These are phyloP conservation scores for Candida andamanensis DNA, from an alignment of 805 yeast genomes.

Conservation along the genomic window DNA sequence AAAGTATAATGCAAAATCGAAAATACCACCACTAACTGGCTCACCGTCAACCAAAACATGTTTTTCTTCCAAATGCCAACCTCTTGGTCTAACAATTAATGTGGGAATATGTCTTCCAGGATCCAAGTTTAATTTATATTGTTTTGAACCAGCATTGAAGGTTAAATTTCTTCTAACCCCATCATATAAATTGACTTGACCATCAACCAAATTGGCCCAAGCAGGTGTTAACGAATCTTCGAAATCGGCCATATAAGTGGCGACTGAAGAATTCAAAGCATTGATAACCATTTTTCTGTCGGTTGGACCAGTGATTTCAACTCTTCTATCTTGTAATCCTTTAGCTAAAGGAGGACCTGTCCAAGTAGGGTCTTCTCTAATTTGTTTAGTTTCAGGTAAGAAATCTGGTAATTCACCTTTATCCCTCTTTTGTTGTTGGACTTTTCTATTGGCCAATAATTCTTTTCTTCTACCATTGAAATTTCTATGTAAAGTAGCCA, in stretches of 20 bases:
- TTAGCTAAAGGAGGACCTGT: constrained; percentile 69
- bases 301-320: constrained; percentile 83
- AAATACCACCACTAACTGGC: constrained; percentile 71
- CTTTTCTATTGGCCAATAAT: constrained; percentile 57
- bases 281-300: constrained; percentile 80
- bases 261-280: constrained; percentile 72
- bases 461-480: constrained; percentile 59
- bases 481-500: constrained; percentile 68
- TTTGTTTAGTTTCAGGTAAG: constrained; percentile 60
- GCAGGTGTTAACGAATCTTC: constrained; percentile 85
- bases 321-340: constrained; percentile 69
- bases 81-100: constrained; percentile 80
- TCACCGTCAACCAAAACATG: constrained; percentile 69
- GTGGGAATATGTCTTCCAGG: constrained; percentile 64
- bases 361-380: constrained; percentile 73
- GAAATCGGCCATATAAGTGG: constrained; percentile 82
- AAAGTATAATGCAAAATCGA: constrained; percentile 76
- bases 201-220: constrained; percentile 74
- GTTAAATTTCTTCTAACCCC: constrained; percentile 63
- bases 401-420: constrained; percentile 58
- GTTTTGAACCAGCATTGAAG: constrained; percentile 38
- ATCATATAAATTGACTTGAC: constrained; percentile 75
- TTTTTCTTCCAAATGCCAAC: constrained; percentile 79
- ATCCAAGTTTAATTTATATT: constrained; percentile 38
- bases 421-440: constrained; percentile 58